Base-by-base conservation (phyloP, 805 yeast genomes). In the Alloascoidea hylecoeti region DNA sequence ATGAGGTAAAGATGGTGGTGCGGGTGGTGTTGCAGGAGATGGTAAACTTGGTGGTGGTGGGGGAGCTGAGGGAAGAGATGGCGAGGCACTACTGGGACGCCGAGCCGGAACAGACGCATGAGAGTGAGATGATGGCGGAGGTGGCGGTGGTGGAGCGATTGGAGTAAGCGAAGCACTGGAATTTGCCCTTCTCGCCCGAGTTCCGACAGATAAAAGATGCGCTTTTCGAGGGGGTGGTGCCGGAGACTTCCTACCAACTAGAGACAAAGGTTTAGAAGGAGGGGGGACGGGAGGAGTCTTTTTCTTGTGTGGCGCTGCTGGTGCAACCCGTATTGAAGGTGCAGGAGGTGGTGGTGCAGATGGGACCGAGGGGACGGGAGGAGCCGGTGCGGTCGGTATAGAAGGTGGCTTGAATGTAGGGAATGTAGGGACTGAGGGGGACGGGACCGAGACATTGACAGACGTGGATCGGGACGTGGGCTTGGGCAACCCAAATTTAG, bases 21-120 rank as follows among this genome's bases (percentile, higher is more conserved):
- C 28, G 13, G 40, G 28, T 13, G 40, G 46, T 9, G 47, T 39
- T 15, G 53, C 16, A 37, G 40, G 15, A 6, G 34, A 18, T 12
- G 41, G 34, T 3, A 37, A 17, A 6, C 16, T 17, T 9, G 44
- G 38, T 17, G 35, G 36, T 14, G 36, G 33, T 15, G 38, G 37
- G 14, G 44, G 35, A 3, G 42, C 33, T 3, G 44, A 41, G 39
- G 58, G 57, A 37, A 47, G 18, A 35, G 38, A 43, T n/a, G 35
- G 34, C 15, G 46, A 34, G 18, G 50, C 41, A 17, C 41, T 38
- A 14, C 43, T 17, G 5, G 37, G 36, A 18, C 16, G 36, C 14
- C 35, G 15, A 16, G 37, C 15, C 13, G 42, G 38, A 5, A 49
- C 44, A 2, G 44, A 34, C 5, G 13, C 30, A 23, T 42, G 44